These are phyloP conservation scores for Paxillus ammoniavirescens DNA, from an alignment of 768 basidiomycete species.

Conservation along the genomic window DNA sequence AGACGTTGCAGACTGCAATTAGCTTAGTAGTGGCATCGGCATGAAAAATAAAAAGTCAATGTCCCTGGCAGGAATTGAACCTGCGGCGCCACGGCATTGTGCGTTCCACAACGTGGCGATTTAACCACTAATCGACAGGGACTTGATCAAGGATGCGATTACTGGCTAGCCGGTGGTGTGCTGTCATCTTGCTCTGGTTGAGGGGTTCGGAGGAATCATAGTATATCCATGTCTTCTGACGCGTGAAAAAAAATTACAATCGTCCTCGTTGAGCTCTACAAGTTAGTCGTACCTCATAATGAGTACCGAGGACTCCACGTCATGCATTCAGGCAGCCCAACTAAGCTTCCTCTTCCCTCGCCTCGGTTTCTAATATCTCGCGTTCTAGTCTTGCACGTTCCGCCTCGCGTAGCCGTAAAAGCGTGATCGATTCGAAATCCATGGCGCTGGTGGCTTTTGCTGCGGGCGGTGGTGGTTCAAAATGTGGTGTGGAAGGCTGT, in stretches of 20 bases:
- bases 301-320: not conserved
- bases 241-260: slow-evolving; percentile 1
- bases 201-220: not conserved
- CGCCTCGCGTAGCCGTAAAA: slow-evolving; percentile 79
- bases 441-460: slow-evolving; percentile 41
- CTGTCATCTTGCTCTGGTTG: not conserved
- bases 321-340: not conserved
- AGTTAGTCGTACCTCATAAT: slow-evolving; percentile 13
- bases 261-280: slow-evolving; percentile 5
- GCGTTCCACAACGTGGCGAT: slow-evolving; percentile 40
- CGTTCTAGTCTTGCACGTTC: slow-evolving; percentile 74
- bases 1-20: too few species aligned
- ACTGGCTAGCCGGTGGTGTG: not conserved
- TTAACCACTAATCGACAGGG: slow-evolving; percentile 45
- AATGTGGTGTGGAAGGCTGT: slow-evolving; percentile 20
- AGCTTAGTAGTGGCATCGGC: not conserved
- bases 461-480: slow-evolving; percentile 13
- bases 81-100: slow-evolving; percentile 38
- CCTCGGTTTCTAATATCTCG: slow-evolving; percentile 74
- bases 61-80: slow-evolving; percentile 40
- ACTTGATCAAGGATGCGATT: slow-evolving; percentile 12
- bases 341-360: slow-evolving; percentile 21
- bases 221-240: not conserved
- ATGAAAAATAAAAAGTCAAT: slow-evolving; percentile 15
- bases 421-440: slow-evolving; percentile 77